These are phyloP conservation scores for Termitomyces sp. DNA, from an alignment of 768 basidiomycete genomes.

Conservation along the genomic window DNA sequence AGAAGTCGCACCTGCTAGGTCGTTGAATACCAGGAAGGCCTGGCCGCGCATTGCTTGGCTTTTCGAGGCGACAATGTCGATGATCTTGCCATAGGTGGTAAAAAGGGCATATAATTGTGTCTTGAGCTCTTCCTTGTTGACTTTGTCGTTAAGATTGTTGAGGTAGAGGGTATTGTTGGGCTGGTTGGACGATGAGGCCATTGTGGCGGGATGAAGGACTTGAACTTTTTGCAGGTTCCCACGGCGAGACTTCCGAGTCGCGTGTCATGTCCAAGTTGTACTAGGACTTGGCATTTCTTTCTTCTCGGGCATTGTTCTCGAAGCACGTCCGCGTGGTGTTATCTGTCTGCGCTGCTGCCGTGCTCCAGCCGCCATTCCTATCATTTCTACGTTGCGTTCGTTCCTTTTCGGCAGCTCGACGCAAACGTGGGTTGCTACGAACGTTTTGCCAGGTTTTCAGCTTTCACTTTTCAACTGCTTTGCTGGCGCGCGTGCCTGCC, in stretches of 20 bases:
- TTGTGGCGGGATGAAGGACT: constrained; percentile 9
- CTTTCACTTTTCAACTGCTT: constrained; percentile 19
- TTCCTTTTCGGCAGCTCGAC: not conserved
- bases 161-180: constrained; percentile 89
- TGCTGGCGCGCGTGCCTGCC: not conserved
- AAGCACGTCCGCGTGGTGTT: not conserved
- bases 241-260: constrained; percentile 7
- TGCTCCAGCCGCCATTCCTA: not conserved
- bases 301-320: not conserved
- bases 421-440: constrained; percentile 14
- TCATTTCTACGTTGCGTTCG: not conserved
- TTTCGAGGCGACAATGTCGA: constrained; percentile 92
- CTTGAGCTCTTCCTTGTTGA: constrained; percentile 87
- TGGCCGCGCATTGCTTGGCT: constrained; percentile 85
- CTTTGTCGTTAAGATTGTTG: constrained; percentile 90
- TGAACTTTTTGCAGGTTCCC: constrained; percentile 18
- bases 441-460: constrained; percentile 11
- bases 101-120: constrained; percentile 84
- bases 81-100: constrained; percentile 87
- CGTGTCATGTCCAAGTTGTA: not conserved
- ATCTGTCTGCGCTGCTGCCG: not conserved
- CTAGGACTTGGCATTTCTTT: constrained; percentile 5
- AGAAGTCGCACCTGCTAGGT: constrained; percentile 86
- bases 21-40: constrained; percentile 94
- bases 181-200: constrained; percentile 55